Percentiles rank a stretch among this genome's conserved stretches.
Evolutionary conservation across 352 stramenopile species (phyloP).

Genomic region (Phytophthora tentaculata): DNA sequence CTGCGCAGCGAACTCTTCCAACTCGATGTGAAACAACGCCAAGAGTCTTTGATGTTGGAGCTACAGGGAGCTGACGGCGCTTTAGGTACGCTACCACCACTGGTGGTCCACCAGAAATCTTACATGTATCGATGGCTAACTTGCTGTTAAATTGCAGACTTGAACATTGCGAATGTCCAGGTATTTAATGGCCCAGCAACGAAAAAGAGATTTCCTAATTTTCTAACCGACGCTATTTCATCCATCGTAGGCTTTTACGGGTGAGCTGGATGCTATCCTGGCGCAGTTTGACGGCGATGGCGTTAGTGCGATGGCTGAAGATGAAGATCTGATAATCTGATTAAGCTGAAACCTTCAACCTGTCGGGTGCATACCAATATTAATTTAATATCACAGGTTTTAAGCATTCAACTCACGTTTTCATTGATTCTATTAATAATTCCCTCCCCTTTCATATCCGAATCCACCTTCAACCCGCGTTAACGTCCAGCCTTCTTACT

Average conservation of each 20-base stretch:
- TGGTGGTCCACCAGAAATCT: no score
- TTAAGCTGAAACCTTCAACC: no score
- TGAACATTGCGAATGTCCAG: conserved; percentile 57
- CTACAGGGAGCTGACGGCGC: conserved; percentile 41
- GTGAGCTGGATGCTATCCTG: conserved; percentile 58
- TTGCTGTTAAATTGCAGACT: conserved; percentile 24
- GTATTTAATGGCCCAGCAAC: conserved; percentile 23
- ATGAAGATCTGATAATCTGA: conserved; percentile 34
- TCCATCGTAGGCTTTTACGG: conserved; percentile 39
- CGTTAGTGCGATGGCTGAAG: conserved; percentile 12
- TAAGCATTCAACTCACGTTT: neutral
- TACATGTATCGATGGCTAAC: no score
- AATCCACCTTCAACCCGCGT: conserved; percentile 19
- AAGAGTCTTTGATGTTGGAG: conserved; percentile 44
- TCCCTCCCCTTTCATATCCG: conserved; percentile 23
- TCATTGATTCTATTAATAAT: neutral
- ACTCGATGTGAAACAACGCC: conserved; percentile 57
- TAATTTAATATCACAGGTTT: conserved; percentile 1
- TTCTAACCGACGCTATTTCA: conserved; percentile 2
- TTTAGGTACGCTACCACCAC: conserved; percentile 35
- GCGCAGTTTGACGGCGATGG: conserved; percentile 47
- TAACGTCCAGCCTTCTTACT: neutral
- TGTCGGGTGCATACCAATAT: no score
- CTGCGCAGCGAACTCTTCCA: conserved; percentile 60
- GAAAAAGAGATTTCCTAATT: neutral